Percentiles rank a stretch among this genome's conserved stretches.
These are phyloP conservation scores for Tuber melanosporum DNA, from an alignment of 495 filamentous ascomycete genomes.

Conservation along the genomic window DNA sequence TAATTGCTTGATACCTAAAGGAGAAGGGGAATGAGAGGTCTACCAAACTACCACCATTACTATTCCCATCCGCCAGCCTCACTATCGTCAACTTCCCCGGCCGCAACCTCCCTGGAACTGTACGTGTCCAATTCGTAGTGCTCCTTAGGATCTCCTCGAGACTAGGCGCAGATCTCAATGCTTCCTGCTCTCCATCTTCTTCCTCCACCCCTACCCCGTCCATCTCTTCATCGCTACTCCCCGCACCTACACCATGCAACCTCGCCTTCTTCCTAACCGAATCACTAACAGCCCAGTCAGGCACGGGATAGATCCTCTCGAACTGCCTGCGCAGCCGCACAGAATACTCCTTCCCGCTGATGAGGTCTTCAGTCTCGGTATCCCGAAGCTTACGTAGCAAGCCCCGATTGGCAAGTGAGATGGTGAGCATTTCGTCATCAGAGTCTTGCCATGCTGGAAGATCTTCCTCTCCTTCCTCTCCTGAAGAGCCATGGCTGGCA, in stretches of 20 bases:
- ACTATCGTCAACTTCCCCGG: conserved; percentile 85
- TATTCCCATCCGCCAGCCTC: conserved; percentile 59
- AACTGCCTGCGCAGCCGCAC: conserved; percentile 69
- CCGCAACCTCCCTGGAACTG: conserved; percentile 56
- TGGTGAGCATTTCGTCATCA: conserved; percentile 78
- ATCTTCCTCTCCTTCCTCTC: conserved; percentile 39
- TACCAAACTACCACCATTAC: conserved; percentile 50
- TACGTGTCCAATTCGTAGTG: conserved; percentile 37
- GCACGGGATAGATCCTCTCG: conserved; percentile 68
- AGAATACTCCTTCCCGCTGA: conserved; percentile 79
- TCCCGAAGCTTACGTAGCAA: conserved; percentile 73
- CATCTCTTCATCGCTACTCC: conserved; percentile 47
- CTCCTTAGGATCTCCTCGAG: conserved; percentile 72
- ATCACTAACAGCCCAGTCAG: conserved; percentile 63
- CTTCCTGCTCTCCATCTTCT: conserved; percentile 55
- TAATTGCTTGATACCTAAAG: not conserved
- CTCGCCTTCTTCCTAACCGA: conserved; percentile 51
- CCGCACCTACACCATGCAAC: conserved; percentile 45
- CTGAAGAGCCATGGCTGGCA: conserved; percentile 10
- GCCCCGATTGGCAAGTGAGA: conserved; percentile 69
- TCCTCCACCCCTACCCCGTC: conserved; percentile 48
- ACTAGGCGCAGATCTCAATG: conserved; percentile 61
- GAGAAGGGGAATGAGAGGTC: conserved; percentile 27
- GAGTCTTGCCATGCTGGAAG: conserved; percentile 82
- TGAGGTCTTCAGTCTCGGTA: conserved; percentile 72